These are phyloP conservation scores for Chaetomium strumarium DNA, from an alignment of 2,329 filamentous ascomycete genomes.

Conservation along the genomic window DNA sequence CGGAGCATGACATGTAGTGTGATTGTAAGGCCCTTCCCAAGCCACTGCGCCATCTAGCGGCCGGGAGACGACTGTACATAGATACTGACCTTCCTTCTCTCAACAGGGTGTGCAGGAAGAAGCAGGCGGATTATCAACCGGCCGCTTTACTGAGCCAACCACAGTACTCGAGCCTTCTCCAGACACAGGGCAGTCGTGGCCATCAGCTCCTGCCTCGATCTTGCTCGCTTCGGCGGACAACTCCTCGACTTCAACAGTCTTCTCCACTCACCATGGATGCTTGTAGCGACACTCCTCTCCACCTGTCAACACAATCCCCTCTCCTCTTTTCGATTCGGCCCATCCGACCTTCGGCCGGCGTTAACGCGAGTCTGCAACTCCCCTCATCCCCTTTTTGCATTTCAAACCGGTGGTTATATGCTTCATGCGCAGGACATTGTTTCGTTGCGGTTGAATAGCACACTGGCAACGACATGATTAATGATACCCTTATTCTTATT, in stretches of 20 bases:
- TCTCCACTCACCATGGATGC: neutral
- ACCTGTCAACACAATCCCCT: neutral
- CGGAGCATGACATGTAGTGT: slow-evolving; percentile 31
- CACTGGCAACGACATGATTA: too few relatives aligned
- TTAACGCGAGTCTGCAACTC: too few relatives aligned
- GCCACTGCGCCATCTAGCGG: neutral
- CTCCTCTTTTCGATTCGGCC: neutral
- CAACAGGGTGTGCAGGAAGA: slow-evolving; percentile 10
- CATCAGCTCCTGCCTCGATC: too few relatives aligned
- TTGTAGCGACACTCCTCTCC: neutral
- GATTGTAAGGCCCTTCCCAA: slow-evolving; percentile 36
- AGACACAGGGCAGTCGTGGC: too few relatives aligned
- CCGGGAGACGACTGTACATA: neutral
- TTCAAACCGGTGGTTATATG: too few relatives aligned
- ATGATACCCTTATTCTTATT: too few relatives aligned
- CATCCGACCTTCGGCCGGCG: too few relatives aligned
- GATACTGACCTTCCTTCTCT: slow-evolving; percentile 2
- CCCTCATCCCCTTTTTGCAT: too few relatives aligned
- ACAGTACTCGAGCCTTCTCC: neutral
- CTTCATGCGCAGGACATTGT: too few relatives aligned
- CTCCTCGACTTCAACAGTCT: neutral
- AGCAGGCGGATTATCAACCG: neutral
- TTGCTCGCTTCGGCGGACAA: too few relatives aligned
- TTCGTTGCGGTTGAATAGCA: too few relatives aligned
- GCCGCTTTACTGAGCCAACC: slow-evolving; percentile 5